Evolutionary conservation across 2,329 filamentous ascomycete genomes (phyloP).

Genomic region (Fusarium sp.): DNA sequence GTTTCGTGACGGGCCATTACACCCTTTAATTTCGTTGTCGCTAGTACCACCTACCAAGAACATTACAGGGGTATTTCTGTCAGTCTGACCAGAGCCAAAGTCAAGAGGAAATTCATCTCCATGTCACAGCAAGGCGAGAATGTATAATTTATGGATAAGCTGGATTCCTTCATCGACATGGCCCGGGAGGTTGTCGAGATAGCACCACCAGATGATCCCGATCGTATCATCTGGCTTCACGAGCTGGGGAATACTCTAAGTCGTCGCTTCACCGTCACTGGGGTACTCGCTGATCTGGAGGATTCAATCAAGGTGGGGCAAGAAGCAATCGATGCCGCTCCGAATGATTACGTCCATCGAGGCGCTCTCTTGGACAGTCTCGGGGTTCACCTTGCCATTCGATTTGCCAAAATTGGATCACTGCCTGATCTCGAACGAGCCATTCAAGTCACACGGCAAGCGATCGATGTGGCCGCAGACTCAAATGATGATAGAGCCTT

Average conservation of each 20-base stretch:
- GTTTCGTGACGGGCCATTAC: no score
- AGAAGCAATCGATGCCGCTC: neutral
- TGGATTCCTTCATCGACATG: neutral
- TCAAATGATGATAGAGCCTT: neutral
- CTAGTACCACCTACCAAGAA: neutral
- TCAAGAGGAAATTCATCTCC: accelerated
- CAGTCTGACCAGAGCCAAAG: neutral
- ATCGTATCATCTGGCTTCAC: neutral
- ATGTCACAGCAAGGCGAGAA: neutral
- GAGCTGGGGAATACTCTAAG: neutral
- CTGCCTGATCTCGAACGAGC: neutral
- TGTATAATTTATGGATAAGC: accelerated
- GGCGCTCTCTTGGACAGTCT: neutral
- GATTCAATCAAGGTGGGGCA: neutral
- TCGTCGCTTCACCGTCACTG: neutral
- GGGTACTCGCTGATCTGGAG: neutral
- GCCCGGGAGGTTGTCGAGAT: neutral
- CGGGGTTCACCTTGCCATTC: neutral
- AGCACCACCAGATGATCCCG: neutral
- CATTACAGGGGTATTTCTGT: neutral
- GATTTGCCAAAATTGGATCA: neutral
- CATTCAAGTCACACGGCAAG: neutral
- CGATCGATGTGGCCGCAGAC: neutral
- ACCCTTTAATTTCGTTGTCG: neutral
- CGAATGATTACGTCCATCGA: neutral